Evolutionary conservation across 1,284 basidiomycete species (phyloP).

Genomic region (Agroathelia rolfsii): DNA sequence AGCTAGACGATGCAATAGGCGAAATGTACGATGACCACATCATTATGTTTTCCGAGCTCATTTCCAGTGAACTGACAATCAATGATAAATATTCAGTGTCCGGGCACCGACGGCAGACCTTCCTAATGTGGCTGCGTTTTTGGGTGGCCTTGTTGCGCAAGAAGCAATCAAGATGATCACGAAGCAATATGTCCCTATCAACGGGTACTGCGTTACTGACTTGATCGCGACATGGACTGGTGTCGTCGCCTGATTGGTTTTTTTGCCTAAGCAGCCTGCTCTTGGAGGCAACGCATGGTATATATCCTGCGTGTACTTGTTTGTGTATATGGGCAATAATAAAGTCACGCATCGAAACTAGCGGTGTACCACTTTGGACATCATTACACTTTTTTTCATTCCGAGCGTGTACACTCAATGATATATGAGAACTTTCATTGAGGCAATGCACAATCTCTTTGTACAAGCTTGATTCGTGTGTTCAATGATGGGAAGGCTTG

Average conservation of each 20-base stretch:
- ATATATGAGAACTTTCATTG: too few species aligned
- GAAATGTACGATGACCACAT: slow-evolving; percentile 59
- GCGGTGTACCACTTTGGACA: too few species aligned
- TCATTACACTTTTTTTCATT: too few species aligned
- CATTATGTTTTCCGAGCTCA: not conserved
- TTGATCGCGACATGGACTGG: slow-evolving; percentile 77
- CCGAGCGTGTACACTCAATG: too few species aligned
- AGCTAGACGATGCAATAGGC: slow-evolving; percentile 54
- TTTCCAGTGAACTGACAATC: slow-evolving; percentile 8
- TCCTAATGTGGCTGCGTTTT: slow-evolving; percentile 86
- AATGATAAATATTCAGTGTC: slow-evolving; percentile 31
- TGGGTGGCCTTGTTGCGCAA: slow-evolving; percentile 94
- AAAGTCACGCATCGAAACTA: too few species aligned
- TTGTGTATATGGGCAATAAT: too few species aligned
- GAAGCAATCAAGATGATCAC: slow-evolving; percentile 98
- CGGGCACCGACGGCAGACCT: slow-evolving; percentile 81
- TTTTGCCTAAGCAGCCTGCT: too few species aligned
- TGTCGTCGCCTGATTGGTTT: slow-evolving; percentile 24
- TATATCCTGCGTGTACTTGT: too few species aligned
- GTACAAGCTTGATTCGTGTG: too few species aligned
- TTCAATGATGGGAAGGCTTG: too few species aligned
- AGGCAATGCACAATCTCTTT: too few species aligned
- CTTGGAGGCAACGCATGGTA: too few species aligned
- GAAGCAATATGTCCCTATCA: slow-evolving; percentile 88
- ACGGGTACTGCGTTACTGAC: slow-evolving; percentile 82